Percentiles rank a stretch among this genome's conserved stretches.
These are phyloP conservation scores for Blastobotrys chiropterorum DNA, from an alignment of 805 yeast genomes.

Conservation along the genomic window DNA sequence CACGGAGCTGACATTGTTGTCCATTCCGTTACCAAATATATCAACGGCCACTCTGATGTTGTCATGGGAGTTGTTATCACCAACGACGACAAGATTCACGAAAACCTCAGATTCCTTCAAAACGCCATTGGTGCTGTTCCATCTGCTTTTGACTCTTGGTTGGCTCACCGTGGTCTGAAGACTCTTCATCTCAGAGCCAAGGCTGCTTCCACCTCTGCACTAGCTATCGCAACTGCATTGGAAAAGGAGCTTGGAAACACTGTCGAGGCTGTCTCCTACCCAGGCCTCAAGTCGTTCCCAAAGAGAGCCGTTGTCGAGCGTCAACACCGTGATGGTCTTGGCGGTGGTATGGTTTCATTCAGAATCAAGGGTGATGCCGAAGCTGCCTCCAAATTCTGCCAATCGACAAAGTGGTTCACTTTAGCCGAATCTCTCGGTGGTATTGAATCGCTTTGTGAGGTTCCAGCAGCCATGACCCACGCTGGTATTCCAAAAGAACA, in stretches of 20 bases:
- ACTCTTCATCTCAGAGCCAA: conserved; percentile 75
- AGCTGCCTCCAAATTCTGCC: conserved; percentile 69
- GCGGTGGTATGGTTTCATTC: conserved; percentile 90
- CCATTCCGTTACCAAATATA: conserved; percentile 85
- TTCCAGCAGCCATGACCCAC: conserved; percentile 89
- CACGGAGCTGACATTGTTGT: conserved; percentile 84
- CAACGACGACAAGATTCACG: conserved; percentile 53
- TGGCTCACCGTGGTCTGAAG: conserved; percentile 87
- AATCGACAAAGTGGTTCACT: conserved; percentile 68
- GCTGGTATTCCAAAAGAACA: conserved; percentile 79
- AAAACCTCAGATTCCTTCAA: conserved; percentile 67
- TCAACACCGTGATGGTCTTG: conserved; percentile 79
- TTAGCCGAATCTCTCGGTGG: conserved; percentile 91
- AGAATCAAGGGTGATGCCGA: conserved; percentile 76
- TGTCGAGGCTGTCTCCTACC: conserved; percentile 72
- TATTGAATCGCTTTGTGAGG: conserved; percentile 77
- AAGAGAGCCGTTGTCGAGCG: conserved; percentile 55
- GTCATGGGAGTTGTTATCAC: conserved; percentile 80
- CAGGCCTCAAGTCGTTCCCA: conserved; percentile 65
- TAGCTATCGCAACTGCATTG: conserved; percentile 62
- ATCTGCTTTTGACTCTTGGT: conserved; percentile 87
- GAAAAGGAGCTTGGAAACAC: conserved; percentile 31
- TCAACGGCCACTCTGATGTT: conserved; percentile 89
- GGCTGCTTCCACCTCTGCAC: conserved; percentile 62
- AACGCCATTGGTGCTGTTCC: conserved; percentile 87